Conservation (phyloP, 2,329 filamentous ascomycete genomes). For the Ilyonectria sp. region DNA sequence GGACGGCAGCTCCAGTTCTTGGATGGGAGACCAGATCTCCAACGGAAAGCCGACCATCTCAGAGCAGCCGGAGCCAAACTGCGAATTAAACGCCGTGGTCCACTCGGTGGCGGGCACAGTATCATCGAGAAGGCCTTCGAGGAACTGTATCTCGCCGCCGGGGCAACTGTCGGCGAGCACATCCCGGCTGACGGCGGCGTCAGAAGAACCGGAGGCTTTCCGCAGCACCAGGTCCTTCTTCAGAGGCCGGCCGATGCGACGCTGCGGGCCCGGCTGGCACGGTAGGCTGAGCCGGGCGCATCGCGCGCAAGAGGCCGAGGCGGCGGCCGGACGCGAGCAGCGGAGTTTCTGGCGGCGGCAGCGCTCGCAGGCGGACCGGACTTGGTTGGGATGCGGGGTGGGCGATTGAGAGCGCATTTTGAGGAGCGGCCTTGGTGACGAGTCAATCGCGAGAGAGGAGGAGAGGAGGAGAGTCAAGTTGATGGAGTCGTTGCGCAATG, state of each 20-base stretch:
- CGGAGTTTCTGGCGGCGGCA: slow-evolving; percentile 53
- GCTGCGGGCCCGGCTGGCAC: slow-evolving; percentile 50
- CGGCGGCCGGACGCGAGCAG: slow-evolving; percentile 46
- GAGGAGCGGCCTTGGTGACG: not conserved
- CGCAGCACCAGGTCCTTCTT: slow-evolving; percentile 38
- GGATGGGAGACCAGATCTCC: slow-evolving; percentile 39
- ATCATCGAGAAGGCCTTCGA: slow-evolving; percentile 38
- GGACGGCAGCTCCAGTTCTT: slow-evolving; percentile 25
- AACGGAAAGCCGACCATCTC: slow-evolving; percentile 38
- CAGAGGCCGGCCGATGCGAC: slow-evolving; percentile 51
- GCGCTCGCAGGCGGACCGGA: slow-evolving; percentile 52
- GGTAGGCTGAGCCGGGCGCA: slow-evolving; percentile 49
- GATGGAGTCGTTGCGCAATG: not conserved
- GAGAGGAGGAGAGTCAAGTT: not conserved
- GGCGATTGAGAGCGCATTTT: slow-evolving; percentile 33
- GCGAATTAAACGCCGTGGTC: slow-evolving; percentile 23
- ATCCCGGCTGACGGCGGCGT: not conserved
- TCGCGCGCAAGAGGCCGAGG: slow-evolving; percentile 45
- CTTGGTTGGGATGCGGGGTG: slow-evolving; percentile 50
- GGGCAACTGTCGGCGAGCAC: not conserved
- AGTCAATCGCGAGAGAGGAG: not conserved
- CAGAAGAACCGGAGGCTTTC: slow-evolving; percentile 22
- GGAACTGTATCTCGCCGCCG: slow-evolving; percentile 28
- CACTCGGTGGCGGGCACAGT: slow-evolving; percentile 23
- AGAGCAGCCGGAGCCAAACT: slow-evolving; percentile 25